These are phyloP conservation scores for Histomonas meleagridis DNA, from an alignment of 208 protist species.

Conservation along the genomic window DNA sequence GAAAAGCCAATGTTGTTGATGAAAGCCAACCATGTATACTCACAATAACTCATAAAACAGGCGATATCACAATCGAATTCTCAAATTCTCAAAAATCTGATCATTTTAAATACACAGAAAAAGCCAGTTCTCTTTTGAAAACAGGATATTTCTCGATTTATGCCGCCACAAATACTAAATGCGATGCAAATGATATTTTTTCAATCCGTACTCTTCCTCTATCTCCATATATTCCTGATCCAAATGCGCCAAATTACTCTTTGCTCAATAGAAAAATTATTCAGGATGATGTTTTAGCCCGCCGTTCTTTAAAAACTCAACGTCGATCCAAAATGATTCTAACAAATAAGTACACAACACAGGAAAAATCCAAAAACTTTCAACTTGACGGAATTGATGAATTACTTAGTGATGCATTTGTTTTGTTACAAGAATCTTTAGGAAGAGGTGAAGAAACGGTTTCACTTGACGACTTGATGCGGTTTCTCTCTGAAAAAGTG, in stretches of 20 bases:
- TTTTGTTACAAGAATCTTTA: background rate
- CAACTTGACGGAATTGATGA: background rate
- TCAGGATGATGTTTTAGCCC: background rate
- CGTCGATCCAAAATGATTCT: background rate
- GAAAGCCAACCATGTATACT: background rate
- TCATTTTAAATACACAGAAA: background rate
- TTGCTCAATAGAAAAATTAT: background rate
- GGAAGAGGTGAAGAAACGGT: background rate
- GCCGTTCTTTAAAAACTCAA: background rate
- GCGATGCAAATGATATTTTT: background rate
- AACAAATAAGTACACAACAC: background rate
- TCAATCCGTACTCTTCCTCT: background rate
- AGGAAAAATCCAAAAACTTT: background rate
- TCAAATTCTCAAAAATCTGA: too few species aligned
- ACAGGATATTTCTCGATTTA: slow-evolving; percentile 14
- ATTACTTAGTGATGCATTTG: background rate
- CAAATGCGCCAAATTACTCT: background rate
- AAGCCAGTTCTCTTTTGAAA: background rate
- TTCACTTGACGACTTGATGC: background rate
- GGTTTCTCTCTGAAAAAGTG: background rate
- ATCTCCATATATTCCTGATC: background rate
- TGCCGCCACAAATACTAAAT: background rate
- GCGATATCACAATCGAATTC: background rate
- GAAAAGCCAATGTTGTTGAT: background rate
- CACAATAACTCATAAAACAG: background rate